phyloP scores from a whole-genome alignment of 2,329 filamentous ascomycete genomes.

The Colletotrichum sp. region DNA sequence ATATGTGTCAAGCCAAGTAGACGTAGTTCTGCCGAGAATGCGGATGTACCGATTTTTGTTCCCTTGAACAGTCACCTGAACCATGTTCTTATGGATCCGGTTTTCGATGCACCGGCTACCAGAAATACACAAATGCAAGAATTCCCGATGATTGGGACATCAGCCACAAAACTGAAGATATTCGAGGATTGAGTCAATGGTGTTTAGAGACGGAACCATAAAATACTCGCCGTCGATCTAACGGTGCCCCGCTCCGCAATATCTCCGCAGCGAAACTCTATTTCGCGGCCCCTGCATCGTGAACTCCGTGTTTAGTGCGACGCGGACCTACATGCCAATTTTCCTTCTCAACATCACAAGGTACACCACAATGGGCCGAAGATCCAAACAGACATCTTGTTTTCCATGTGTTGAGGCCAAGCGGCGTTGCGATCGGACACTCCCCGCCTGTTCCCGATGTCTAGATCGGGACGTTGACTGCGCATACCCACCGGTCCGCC shows the following conservation, averaged over 20 bases:
- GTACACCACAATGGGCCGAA: background rate
- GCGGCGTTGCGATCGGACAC: constrained; percentile 3
- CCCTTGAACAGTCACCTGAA: background rate
- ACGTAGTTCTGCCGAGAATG: background rate
- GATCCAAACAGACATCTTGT: constrained; percentile 10
- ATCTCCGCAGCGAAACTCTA: background rate
- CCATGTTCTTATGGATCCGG: background rate
- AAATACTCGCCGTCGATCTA: background rate
- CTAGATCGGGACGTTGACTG: constrained; percentile 4
- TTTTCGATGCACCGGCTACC: background rate
- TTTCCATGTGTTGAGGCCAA: constrained; percentile 4
- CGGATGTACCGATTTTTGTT: background rate
- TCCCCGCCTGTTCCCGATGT: constrained; percentile 5
- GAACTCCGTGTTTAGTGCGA: background rate
- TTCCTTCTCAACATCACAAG: background rate
- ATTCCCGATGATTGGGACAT: rapidly evolving
- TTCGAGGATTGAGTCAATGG: background rate
- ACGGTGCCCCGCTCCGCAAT: background rate
- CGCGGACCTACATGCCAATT: background rate
- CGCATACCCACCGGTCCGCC: background rate
- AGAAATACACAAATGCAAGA: rapidly evolving
- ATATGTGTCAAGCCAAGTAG: rapidly evolving
- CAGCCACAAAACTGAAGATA: background rate
- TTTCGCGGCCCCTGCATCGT: background rate
- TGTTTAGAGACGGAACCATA: background rate